A percentile compares a stretch with the other conserved stretches of the same genome.
Evolutionary conservation across 805 yeast species (phyloP).

Genomic region (Ogataea sp.): DNA sequence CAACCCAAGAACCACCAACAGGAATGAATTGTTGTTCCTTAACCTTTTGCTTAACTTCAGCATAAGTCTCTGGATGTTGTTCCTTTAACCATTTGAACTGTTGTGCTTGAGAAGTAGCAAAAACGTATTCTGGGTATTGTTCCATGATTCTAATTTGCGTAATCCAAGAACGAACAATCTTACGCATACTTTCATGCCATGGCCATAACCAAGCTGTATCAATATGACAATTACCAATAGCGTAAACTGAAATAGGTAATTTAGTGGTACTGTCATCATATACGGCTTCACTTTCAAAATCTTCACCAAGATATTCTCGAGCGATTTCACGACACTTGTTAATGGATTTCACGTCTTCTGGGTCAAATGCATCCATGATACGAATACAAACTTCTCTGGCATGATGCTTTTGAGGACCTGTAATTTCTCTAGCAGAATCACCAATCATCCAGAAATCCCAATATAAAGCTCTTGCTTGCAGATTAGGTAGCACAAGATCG

Average conservation of each 20-base stretch:
- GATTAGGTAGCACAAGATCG: constrained; percentile 74
- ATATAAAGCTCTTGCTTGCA: constrained; percentile 67
- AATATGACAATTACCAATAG: constrained; percentile 91
- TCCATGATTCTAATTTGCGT: constrained; percentile 82
- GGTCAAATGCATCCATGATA: constrained; percentile 81
- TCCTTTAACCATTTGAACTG: constrained; percentile 87
- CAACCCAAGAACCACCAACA: constrained; percentile 98
- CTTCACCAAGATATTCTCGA: constrained; percentile 51
- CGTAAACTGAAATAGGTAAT: constrained; percentile 54
- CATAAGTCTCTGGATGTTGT: constrained; percentile 78
- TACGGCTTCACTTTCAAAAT: constrained; percentile 59
- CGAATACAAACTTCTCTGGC: constrained; percentile 75
- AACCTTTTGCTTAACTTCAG: constrained; percentile 56
- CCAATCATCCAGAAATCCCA: constrained; percentile 84
- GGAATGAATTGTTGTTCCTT: constrained; percentile 74
- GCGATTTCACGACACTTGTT: constrained; percentile 61
- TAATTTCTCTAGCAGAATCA: constrained; percentile 86
- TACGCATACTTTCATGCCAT: constrained; percentile 92
- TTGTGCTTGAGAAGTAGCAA: constrained; percentile 94
- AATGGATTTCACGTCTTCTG: constrained; percentile 50
- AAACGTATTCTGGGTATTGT: constrained; percentile 84
- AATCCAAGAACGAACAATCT: constrained; percentile 92
- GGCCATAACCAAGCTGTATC: constrained; percentile 99
- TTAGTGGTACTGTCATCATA: constrained; percentile 34
- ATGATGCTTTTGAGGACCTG: constrained; percentile 75